Percentiles rank a stretch among this genome's conserved stretches.
Conservation (phyloP, 2,329 filamentous ascomycete genomes). For the Chaetomiaceae sp. region DNA sequence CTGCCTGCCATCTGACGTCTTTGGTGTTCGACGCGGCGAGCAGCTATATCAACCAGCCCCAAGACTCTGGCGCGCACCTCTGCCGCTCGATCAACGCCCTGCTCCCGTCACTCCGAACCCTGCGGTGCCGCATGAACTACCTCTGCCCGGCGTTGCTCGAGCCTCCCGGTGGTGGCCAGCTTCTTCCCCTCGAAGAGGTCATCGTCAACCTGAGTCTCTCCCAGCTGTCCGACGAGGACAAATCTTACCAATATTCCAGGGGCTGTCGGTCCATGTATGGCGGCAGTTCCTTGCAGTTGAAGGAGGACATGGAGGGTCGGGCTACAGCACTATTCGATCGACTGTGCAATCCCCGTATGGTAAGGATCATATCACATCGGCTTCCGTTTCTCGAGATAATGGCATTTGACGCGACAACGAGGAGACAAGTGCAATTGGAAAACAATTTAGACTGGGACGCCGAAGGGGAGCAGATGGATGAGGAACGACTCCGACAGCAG, state of each 20-base stretch:
- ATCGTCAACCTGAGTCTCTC: constrained; percentile 8
- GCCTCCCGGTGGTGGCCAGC: too few species aligned
- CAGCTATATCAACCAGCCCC: neutral
- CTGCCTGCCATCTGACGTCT: constrained; percentile 1
- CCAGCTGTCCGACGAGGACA: neutral
- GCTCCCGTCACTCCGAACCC: constrained; percentile 3
- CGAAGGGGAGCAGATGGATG: too few species aligned
- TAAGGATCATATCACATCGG: constrained; percentile 6
- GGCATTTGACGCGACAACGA: constrained; percentile 9
- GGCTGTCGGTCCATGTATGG: neutral
- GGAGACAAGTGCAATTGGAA: too few species aligned
- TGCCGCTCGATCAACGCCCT: constrained; percentile 1
- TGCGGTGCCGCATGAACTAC: constrained; percentile 10
- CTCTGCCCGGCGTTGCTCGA: constrained; percentile 3
- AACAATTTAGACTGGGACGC: too few species aligned
- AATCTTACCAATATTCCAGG: neutral
- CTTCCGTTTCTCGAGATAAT: neutral
- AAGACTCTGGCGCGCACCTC: neutral
- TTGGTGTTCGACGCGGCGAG: constrained; percentile 8
- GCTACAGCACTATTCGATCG: neutral
- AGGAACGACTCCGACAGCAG: too few species aligned
- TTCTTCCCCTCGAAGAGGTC: constrained; percentile 1
- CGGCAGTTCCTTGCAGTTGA: neutral
- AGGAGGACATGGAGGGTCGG: neutral
- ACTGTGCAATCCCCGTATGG: neutral